Conservation (phyloP, 2,329 filamentous ascomycete species). For the Raffaelea arxii region DNA sequence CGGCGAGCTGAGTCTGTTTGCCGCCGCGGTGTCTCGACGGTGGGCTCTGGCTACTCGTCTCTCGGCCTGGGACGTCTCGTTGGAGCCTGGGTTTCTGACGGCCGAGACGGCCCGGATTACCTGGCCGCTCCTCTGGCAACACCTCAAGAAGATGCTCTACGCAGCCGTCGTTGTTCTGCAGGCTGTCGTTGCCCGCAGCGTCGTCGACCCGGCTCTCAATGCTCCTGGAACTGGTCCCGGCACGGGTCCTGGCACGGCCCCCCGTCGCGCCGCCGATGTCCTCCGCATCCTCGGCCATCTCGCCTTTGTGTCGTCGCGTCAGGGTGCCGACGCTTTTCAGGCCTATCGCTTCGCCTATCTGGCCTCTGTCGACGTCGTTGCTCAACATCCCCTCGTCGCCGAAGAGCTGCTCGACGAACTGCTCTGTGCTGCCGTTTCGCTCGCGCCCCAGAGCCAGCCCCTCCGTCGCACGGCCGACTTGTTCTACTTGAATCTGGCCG, state of each 20-base stretch:
- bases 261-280: conserved; percentile 58
- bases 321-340: conserved; percentile 66
- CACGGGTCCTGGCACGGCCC: conserved; percentile 30
- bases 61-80: conserved; percentile 57
- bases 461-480: conserved; percentile 57
- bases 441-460: conserved; percentile 47
- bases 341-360: conserved; percentile 79
- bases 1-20: conserved; percentile 59
- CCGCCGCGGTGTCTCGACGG: conserved; percentile 53
- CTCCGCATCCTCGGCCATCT: conserved; percentile 67
- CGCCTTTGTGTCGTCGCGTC: conserved; percentile 70
- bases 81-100: conserved; percentile 51
- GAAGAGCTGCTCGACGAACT: conserved; percentile 59
- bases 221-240: conserved; percentile 21
- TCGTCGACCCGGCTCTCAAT: conserved; percentile 33
- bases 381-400: conserved; percentile 56
- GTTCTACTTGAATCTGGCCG: conserved; percentile 79
- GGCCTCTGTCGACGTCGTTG: conserved; percentile 70
- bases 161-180: conserved; percentile 66
- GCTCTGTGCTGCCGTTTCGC: conserved; percentile 32
- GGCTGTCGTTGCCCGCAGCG: conserved; percentile 56
- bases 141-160: conserved; percentile 68
- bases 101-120: conserved; percentile 57
- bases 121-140: conserved; percentile 62
- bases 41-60: conserved; percentile 64